Evolutionary conservation across 2,329 filamentous ascomycete genomes (phyloP), one percentile per base, ranked within the genome.

Genomic region (Ophiostoma quercus): DNA sequence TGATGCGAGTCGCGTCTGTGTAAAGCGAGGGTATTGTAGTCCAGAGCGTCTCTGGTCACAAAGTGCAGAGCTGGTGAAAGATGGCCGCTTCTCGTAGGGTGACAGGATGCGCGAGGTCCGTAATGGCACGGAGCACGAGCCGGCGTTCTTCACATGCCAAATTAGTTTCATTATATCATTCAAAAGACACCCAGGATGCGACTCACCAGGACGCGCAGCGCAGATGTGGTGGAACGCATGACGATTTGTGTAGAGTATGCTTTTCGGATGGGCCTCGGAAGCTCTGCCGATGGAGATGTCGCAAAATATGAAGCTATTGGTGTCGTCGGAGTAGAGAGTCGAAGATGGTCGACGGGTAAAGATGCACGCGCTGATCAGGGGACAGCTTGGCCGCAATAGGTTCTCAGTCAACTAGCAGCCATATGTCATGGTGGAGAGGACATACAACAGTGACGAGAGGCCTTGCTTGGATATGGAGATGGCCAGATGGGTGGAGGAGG

Each of bases 341-440:
- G n/a, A 1, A n/a, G 19, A 3, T 3, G 8, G 60, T 63, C 8
- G 62, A 7, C 62, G 9, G 25, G 22, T 32, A 39, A 41, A 11
- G 9, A 29, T 37, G 19, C 19, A 62, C n/a, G 57, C 14, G 22
- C 14, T 67, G 19, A 25, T 70, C 54, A 34, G 25, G 34, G 41
- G 69, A 71, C 69, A 71, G 71, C 68, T 67, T 68, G 29, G 71
- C 72, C 71, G 73, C 71, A 70, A 68, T 65, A 47, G 39, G 57
- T 37, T 71, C 54, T 65, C 32, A 63, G 54, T 43, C 62, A 65
- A 22, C 29, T 37, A 70, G 54, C n/a, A 68, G 70, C 73, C 71
- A 74, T 74, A 39, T 39, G 71, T 43, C 47, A 39, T 65, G 63
- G 67, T 68, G 66, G 54, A 57, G 68, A 57, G 8, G 12, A 47